phyloP scores from a whole-genome alignment of 306 rosid genomes.

The Calophaca sinica region DNA sequence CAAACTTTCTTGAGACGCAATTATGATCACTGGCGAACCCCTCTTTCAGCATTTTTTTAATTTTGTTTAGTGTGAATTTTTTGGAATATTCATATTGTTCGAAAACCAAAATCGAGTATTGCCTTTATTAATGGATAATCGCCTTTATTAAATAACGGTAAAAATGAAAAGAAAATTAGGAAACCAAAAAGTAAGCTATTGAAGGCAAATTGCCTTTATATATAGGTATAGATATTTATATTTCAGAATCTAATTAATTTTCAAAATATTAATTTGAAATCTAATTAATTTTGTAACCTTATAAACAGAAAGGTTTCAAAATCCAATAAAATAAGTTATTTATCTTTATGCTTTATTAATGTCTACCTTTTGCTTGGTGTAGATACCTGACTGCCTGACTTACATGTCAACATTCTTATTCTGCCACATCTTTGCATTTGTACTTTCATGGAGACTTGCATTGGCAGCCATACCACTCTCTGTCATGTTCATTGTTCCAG shows the following conservation, averaged over 20 bases:
- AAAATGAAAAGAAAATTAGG: too few relatives aligned
- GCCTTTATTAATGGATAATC: too few relatives aligned
- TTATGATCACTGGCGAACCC: too few relatives aligned
- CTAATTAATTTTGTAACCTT: constrained; percentile 5
- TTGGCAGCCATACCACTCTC: constrained; percentile 88
- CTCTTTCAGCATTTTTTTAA: too few relatives aligned
- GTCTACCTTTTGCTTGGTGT: constrained; percentile 32
- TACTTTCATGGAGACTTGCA: constrained; percentile 80
- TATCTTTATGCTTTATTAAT: constrained; percentile 31
- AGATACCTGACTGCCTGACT: constrained; percentile 86
- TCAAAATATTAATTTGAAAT: not conserved
- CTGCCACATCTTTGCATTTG: constrained; percentile 89
- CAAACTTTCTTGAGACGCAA: not conserved
- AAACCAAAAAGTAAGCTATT: too few relatives aligned
- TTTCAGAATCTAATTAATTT: too few relatives aligned
- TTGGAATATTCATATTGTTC: too few relatives aligned
- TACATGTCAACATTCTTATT: constrained; percentile 83
- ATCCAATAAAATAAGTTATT: not conserved
- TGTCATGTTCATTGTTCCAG: constrained; percentile 78
- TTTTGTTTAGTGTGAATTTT: too few relatives aligned
- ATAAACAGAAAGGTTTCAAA: not conserved
- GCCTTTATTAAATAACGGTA: too few relatives aligned
- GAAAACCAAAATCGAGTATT: too few relatives aligned
- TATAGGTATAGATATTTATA: too few relatives aligned
- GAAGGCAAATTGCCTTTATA: too few relatives aligned